Percentiles rank a stretch among this genome's conserved stretches.
These are phyloP conservation scores for Saprolegnia parasitica DNA, from an alignment of 352 stramenopile genomes.

Conservation along the genomic window DNA sequence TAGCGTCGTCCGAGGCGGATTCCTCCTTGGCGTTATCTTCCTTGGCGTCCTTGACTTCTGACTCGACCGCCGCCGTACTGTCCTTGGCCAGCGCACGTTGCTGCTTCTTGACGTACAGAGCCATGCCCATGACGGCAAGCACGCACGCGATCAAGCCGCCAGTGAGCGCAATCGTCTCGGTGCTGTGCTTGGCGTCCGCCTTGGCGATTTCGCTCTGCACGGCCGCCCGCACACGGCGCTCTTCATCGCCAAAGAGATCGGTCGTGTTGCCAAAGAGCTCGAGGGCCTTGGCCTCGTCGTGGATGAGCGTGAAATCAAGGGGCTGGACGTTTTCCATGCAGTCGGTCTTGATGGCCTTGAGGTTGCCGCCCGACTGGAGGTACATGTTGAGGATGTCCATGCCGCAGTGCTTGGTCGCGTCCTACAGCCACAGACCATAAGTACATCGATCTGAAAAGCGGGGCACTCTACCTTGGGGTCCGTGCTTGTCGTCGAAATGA, in stretches of 20 bases:
- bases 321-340: no score
- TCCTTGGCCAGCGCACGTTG: no score
- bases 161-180: neutral
- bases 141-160: neutral
- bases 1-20: no score
- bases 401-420: constrained; percentile 27
- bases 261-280: constrained; percentile 5
- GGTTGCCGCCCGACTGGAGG: constrained; percentile 24
- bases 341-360: no score
- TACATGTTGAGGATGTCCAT: constrained; percentile 30
- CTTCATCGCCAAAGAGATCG: constrained; percentile 11
- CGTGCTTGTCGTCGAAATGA: constrained; percentile 34
- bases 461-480: neutral
- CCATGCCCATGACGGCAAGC: neutral
- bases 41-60: no score
- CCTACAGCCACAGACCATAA: no score
- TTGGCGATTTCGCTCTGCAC: neutral
- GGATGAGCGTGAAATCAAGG: no score
- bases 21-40: no score
- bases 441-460: no score
- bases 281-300: no score
- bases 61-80: no score
- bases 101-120: neutral
- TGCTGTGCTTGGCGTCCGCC: neutral
- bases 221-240: no score